These are phyloP conservation scores for Mallotus nudiflorus DNA, from an alignment of 345 rosid species.

Conservation along the genomic window DNA sequence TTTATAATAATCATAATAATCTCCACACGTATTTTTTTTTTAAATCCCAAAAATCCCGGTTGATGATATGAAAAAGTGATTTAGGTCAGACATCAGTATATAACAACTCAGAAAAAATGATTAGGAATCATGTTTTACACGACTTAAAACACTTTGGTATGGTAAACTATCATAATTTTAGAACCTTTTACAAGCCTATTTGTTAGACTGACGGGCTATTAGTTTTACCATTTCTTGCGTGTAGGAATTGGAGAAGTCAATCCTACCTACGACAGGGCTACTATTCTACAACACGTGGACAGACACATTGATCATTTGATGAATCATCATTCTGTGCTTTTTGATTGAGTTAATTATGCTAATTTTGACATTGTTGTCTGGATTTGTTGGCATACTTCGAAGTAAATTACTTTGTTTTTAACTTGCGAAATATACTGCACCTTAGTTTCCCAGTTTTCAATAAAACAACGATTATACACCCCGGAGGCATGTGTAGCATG, in stretches of 20 bases:
- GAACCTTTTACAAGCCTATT: neutral
- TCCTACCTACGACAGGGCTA: neutral
- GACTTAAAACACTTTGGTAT: neutral
- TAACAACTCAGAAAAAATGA: conserved; percentile 19
- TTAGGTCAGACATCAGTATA: conserved; percentile 28
- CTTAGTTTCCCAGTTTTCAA: too few species aligned
- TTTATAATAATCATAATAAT: neutral
- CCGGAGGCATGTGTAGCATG: too few species aligned
- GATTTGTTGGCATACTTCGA: too few species aligned
- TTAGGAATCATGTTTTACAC: conserved; percentile 14
- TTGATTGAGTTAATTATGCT: too few species aligned
- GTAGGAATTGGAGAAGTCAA: neutral
- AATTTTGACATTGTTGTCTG: too few species aligned
- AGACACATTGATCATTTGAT: neutral
- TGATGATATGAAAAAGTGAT: neutral
- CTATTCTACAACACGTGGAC: too few species aligned
- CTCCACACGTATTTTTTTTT: neutral
- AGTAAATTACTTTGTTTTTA: too few species aligned
- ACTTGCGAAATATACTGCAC: too few species aligned
- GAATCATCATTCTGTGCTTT: neutral
- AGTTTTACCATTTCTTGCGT: neutral
- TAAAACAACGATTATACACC: too few species aligned
- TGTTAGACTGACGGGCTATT: neutral
- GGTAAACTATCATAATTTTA: conserved; percentile 27
- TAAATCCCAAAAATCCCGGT: neutral